Conservation (phyloP, 768 basidiomycete genomes). For the Naganishia randhawae region DNA sequence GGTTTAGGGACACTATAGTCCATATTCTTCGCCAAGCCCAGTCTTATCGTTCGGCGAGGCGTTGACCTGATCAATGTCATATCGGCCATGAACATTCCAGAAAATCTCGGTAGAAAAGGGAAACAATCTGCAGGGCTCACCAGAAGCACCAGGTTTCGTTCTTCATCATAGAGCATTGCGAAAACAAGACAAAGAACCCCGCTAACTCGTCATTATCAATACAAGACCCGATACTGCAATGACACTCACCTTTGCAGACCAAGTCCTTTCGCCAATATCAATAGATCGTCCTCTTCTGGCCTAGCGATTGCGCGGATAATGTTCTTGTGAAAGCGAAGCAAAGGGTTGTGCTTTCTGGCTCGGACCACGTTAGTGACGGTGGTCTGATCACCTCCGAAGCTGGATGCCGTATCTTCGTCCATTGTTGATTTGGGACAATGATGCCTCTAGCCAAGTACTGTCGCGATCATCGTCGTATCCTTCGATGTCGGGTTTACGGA, state of each 20-base stretch:
- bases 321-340: constrained; percentile 50
- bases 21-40: constrained; percentile 88
- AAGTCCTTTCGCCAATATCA: constrained; percentile 80
- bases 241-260: constrained; percentile 62
- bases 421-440: not conserved
- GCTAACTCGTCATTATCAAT: no score
- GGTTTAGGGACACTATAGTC: constrained; percentile 82
- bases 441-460: not conserved
- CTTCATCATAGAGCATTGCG: constrained; percentile 85
- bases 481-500: not conserved
- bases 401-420: constrained; percentile 11
- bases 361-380: constrained; percentile 14
- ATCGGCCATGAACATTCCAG: not conserved
- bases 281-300: constrained; percentile 52
- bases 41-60: constrained; percentile 73
- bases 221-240: no score
- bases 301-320: constrained; percentile 51
- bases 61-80: constrained; percentile 60
- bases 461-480: not conserved
- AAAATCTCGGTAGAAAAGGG: constrained; percentile 48
- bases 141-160: constrained; percentile 75
- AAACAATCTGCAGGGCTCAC: constrained; percentile 51
- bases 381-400: constrained; percentile 19
- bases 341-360: constrained; percentile 40
- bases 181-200: no score